phyloP scores from a whole-genome alignment of 2,329 filamentous ascomycete genomes.

The Tolypocladium nubicola region DNA sequence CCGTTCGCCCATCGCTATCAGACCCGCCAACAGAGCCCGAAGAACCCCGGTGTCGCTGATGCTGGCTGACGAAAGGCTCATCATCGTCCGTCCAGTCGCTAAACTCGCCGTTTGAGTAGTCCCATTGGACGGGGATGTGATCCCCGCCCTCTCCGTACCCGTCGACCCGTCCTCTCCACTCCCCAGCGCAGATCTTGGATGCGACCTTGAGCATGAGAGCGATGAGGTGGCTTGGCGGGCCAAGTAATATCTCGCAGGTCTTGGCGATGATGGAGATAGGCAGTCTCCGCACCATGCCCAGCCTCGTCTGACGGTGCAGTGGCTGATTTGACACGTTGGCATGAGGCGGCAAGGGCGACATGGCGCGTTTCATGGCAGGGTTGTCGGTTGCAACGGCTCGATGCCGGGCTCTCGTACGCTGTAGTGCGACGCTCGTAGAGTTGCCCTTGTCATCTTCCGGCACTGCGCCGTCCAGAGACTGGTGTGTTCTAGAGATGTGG shows the following conservation, averaged over 20 bases:
- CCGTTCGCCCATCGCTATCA: not conserved
- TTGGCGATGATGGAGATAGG: constrained; percentile 58
- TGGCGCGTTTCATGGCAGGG: not conserved
- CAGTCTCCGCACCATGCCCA: constrained; percentile 6
- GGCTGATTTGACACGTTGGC: not conserved
- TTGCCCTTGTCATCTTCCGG: not conserved
- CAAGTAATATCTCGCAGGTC: constrained; percentile 65
- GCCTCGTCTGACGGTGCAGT: not conserved
- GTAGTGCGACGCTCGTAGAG: not conserved
- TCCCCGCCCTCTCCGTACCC: constrained; percentile 43
- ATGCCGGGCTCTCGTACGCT: not conserved
- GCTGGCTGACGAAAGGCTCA: not conserved
- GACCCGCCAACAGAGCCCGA: not conserved
- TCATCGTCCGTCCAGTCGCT: constrained; percentile 46
- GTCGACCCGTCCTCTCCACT: constrained; percentile 50
- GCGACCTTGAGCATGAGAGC: constrained; percentile 74
- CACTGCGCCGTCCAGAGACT: constrained; percentile 1
- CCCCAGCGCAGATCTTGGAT: constrained; percentile 56
- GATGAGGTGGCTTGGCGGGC: constrained; percentile 71
- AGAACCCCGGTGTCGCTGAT: not conserved
- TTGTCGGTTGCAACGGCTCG: not conserved
- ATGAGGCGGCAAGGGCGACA: not conserved
- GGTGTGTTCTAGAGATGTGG: not conserved
- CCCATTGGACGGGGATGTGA: constrained; percentile 48
- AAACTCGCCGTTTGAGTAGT: constrained; percentile 46